Evolutionary conservation across 176 grass and related monocot species (phyloP), one percentile per base, ranked within the genome.

Genomic region (Tillandsia fasciculata): DNA sequence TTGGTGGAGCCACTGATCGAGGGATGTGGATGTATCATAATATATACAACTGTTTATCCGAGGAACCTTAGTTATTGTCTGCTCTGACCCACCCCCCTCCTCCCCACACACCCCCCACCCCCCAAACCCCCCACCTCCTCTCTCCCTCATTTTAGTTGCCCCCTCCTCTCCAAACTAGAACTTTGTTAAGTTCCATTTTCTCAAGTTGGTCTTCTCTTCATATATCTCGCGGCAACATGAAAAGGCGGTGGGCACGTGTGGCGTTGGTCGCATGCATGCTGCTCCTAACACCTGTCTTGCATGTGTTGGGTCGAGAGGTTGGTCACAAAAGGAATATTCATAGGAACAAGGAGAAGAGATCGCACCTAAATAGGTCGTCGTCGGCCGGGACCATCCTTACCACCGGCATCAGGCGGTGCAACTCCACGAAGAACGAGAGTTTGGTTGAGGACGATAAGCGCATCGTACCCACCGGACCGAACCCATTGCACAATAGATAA

Each of bases 401-500:
- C 50, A 66, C 9, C 11, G 7, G 2, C 1, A 20, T 9, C 12
- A 20, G 3, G 2, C 20, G 71, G 54, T 42, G 33, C 33, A 42
- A 42, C 33, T 8, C 56, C 1, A 29, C 14, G 33, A 64, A 49
- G 57, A 73, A 58, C 18, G 79, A 14, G 33, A 64, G 51, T 22
- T 59, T 81, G 20, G 64, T 81, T 11, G 83, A 83, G 64, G 68
- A 73, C n/a, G 88, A 87, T 53, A 87, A 73, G 88, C 67, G 88
- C 12, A 84, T 84, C 53, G 88, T 91, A 70, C 88, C 88, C 26
- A 91, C 84, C 74, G 88, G 88, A 14, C 84, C 88, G 70, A 91
- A 91, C 70, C 88, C 88, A 18, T 58, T 91, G 78, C 88, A 91
- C 71, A 91, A 91, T 72, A 50, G 81, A 79, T 84, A 83, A 90